Base-by-base conservation (phyloP, 805 yeast genomes). In the Saturnispora serradocipensis region DNA sequence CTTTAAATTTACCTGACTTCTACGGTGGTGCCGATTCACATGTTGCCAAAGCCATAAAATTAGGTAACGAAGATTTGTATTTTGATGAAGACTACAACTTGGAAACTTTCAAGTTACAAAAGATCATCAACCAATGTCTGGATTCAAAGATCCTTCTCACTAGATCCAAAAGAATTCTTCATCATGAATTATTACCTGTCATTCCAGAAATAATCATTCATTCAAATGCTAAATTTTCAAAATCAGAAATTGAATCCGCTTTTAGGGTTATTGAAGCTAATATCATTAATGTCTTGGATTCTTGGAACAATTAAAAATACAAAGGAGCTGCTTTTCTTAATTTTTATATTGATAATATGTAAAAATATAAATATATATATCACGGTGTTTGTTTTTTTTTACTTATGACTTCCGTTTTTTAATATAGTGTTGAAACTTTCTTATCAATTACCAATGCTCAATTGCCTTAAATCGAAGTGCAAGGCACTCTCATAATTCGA, bases 111-210 rank as follows among this genome's bases (percentile, higher is more conserved):
- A 67, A 86, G 48, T 67, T 91, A 51, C 95, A 87, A 66, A 69
- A 69, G 49, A 76, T 90, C 24, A 80, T 87, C 30, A 83, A 85
- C 59, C 65, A 66, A 22, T 71, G 80, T 9, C 72, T 86, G 50
- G 61, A 63, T 10, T 77, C 79, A 15, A 74, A 72, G 45, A 72
- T 87, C 16, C 73, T 88, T 54, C 73, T 90, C 45, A 74, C 78
- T 10, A 59, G 73, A 53, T 57, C 69, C 2, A 70, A 81, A 39
- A 80, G 96, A 60, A 75, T 88, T 11, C 71, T 83, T 50, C 82
- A 78, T 58, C 95, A 84, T 62, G 97, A 89, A 63, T 69, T 81
- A 48, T 72, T 86, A 54, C 88, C 93, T 9, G 67, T 82, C 43
- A 74, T 78, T 46, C 88, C 88, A 44, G 78, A 81, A 53, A 67